Evolutionary conservation across 768 basidiomycete genomes (phyloP).

Genomic region (Collybia mongolica): DNA sequence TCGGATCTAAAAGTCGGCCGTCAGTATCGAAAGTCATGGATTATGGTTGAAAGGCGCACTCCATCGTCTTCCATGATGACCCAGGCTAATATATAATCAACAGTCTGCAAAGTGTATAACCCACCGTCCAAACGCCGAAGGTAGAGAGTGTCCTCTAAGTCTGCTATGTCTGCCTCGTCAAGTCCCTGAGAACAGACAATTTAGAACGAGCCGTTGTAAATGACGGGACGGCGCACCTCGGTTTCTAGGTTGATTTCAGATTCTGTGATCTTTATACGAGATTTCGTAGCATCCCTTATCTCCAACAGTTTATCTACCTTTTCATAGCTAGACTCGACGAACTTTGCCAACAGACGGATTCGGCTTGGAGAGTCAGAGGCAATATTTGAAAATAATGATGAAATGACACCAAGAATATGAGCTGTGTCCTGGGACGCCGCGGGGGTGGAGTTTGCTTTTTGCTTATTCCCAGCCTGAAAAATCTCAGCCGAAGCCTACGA

Average conservation of each 20-base stretch:
- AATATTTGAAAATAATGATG: slow-evolving; percentile 85
- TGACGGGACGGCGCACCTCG: slow-evolving; percentile 40
- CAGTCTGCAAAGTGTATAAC: slow-evolving; percentile 83
- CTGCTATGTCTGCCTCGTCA: slow-evolving; percentile 55
- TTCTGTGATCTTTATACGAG: slow-evolving; percentile 60
- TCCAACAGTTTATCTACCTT: slow-evolving; percentile 94
- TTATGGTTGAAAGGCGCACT: slow-evolving; percentile 44
- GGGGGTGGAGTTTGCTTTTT: slow-evolving; percentile 43
- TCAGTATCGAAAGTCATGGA: slow-evolving; percentile 3
- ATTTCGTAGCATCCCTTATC: slow-evolving; percentile 69
- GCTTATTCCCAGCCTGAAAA: slow-evolving; percentile 58
- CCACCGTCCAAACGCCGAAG: slow-evolving; percentile 86
- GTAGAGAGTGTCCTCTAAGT: slow-evolving; percentile 79
- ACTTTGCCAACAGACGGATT: slow-evolving; percentile 86
- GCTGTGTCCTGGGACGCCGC: slow-evolving; percentile 78
- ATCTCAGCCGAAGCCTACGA: slow-evolving; percentile 10
- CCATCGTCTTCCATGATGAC: slow-evolving; percentile 98
- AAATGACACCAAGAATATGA: slow-evolving; percentile 85
- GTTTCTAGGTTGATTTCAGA: slow-evolving; percentile 68
- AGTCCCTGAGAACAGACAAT: slow-evolving; percentile 44
- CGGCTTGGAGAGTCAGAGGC: slow-evolving; percentile 80
- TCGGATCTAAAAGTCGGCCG: slow-evolving; percentile 55
- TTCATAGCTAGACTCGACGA: slow-evolving; percentile 90
- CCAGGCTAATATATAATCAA: slow-evolving; percentile 96
- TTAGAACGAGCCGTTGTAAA: neutral